A percentile compares a stretch with the other conserved stretches of the same genome.
phyloP scores from a whole-genome alignment of 768 basidiomycete species.

The Lactarius sp. region DNA sequence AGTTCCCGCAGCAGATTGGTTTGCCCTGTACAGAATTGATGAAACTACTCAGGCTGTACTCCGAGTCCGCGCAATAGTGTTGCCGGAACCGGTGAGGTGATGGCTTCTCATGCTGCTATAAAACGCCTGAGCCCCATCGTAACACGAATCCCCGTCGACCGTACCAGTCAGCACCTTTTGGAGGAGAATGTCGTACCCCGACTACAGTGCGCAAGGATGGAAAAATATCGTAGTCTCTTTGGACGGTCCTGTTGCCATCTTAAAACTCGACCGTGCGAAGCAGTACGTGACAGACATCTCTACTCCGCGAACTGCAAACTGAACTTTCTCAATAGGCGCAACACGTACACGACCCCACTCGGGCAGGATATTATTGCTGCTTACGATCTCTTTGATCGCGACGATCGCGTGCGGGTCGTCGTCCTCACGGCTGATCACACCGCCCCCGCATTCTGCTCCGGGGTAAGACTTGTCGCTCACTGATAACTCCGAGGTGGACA shows the following conservation, averaged over 20 bases:
- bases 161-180: neutral
- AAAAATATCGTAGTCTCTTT: conserved; percentile 41
- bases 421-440: conserved; percentile 48
- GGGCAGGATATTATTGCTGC: conserved; percentile 39
- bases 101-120: neutral
- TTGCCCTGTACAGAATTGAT: neutral
- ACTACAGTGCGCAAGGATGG: conserved; percentile 32
- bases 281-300: conserved; percentile 34
- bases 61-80: neutral
- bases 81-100: neutral
- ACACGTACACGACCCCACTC: conserved; percentile 38
- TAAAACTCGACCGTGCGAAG: conserved; percentile 45
- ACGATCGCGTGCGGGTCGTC: conserved; percentile 49
- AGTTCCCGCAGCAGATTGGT: too few relatives aligned
- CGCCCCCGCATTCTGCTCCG: conserved; percentile 51
- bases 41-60: too few relatives aligned
- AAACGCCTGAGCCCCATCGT: neutral
- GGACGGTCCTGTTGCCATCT: conserved; percentile 42
- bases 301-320: neutral
- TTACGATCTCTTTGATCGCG: conserved; percentile 45
- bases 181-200: conserved; percentile 15
- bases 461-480: conserved; percentile 35
- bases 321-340: conserved; percentile 36
- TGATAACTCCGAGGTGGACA: neutral
- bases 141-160: neutral